phyloP scores from a whole-genome alignment of 2,329 filamentous ascomycete species.

The Fonsecaea erecta region DNA sequence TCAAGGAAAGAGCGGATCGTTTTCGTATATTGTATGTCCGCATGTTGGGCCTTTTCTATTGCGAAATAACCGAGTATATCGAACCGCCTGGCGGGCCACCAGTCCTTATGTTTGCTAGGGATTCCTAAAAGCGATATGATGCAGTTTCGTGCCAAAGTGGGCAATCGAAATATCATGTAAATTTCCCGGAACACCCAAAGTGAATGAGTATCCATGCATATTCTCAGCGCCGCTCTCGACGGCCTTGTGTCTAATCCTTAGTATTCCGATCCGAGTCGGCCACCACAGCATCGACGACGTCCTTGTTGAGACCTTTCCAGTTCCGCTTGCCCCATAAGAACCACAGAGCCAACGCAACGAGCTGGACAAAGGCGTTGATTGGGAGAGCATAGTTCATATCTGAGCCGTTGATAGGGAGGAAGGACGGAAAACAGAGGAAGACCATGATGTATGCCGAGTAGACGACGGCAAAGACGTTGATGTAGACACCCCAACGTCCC shows the following conservation, averaged over 20 bases:
- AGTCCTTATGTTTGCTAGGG: not conserved
- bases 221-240: not conserved
- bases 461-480: slow-evolving; percentile 45
- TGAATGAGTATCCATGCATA: not conserved
- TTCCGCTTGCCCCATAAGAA: slow-evolving; percentile 31
- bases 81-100: not conserved
- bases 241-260: slow-evolving; percentile 22
- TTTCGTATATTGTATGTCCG: not conserved
- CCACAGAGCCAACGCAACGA: slow-evolving; percentile 34
- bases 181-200: not conserved
- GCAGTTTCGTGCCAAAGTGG: not conserved
- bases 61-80: not conserved
- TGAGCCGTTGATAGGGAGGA: slow-evolving; percentile 41
- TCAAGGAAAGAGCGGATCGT: not conserved
- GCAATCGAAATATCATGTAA: not conserved
- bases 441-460: slow-evolving; percentile 42
- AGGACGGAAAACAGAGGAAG: slow-evolving; percentile 43
- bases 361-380: slow-evolving; percentile 39
- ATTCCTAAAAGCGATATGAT: not conserved
- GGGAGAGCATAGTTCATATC: slow-evolving; percentile 48
- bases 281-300: slow-evolving; percentile 29
- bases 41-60: not conserved
- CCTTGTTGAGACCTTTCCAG: slow-evolving; percentile 31
- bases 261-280: slow-evolving; percentile 26
- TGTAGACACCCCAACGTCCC: slow-evolving; percentile 39